These are phyloP conservation scores for Lithohypha guttulata DNA, from an alignment of 2,329 filamentous ascomycete species.

Conservation along the genomic window DNA sequence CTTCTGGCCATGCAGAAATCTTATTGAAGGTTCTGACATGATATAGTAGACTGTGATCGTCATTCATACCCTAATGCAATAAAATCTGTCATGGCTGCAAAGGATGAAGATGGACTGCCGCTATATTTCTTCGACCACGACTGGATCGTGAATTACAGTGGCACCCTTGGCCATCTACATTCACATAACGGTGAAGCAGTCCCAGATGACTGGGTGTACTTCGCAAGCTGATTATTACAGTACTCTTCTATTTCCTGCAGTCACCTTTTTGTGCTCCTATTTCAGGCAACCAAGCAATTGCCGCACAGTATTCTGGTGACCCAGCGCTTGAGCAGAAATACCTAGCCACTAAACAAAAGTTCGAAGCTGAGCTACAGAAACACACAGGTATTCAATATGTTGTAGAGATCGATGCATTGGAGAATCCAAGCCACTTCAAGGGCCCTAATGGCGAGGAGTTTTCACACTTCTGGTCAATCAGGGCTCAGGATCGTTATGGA, in stretches of 20 bases:
- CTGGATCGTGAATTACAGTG: too few species aligned
- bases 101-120: too few species aligned
- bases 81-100: too few species aligned
- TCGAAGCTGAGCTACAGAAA: conserved; percentile 45
- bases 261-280: conserved; percentile 54
- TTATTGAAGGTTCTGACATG: too few species aligned
- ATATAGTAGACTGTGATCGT: too few species aligned
- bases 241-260: conserved; percentile 52
- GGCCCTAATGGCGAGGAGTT: conserved; percentile 33
- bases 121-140: too few species aligned
- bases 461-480: conserved; percentile 48
- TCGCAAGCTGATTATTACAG: too few species aligned
- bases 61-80: too few species aligned
- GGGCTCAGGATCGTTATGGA: conserved; percentile 46
- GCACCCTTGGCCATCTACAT: too few species aligned
- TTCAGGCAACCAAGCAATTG: conserved; percentile 49
- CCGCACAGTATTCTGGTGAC: conserved; percentile 39
- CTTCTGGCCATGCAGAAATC: too few species aligned
- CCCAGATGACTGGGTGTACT: too few species aligned
- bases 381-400: conserved; percentile 51
- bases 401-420: conserved; percentile 47
- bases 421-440: conserved; percentile 33
- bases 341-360: conserved; percentile 44
- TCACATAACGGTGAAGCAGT: too few species aligned
- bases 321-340: conserved; percentile 40